A percentile compares a stretch with the other conserved stretches of the same genome.
These are phyloP conservation scores for Solanum paucissectum DNA, from an alignment of 257 asterid genomes.

Conservation along the genomic window DNA sequence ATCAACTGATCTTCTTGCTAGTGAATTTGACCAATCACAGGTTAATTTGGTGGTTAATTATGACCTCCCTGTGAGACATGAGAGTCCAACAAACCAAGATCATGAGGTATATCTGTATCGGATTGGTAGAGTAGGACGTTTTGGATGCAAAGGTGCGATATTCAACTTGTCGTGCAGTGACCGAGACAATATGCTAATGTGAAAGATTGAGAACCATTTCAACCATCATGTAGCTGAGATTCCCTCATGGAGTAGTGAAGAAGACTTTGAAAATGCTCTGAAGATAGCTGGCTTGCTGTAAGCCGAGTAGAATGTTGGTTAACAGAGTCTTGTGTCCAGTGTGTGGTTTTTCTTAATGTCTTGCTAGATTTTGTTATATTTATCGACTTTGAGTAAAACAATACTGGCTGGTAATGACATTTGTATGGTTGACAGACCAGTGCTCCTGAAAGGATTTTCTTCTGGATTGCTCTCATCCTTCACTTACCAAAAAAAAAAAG, in stretches of 20 bases:
- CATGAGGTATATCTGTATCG: slow-evolving; percentile 86
- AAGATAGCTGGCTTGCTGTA: slow-evolving; percentile 49
- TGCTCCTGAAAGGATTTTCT: neutral
- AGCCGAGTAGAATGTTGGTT: neutral
- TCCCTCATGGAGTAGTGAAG: slow-evolving; percentile 31
- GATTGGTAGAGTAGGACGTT: slow-evolving; percentile 97
- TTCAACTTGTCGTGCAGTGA: slow-evolving; percentile 31
- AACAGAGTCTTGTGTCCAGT: neutral
- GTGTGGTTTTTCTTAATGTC: neutral
- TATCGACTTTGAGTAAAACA: neutral
- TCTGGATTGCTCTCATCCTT: neutral
- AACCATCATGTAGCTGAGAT: slow-evolving; percentile 37
- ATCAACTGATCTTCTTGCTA: slow-evolving; percentile 85
- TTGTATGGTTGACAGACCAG: neutral
- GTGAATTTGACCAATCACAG: slow-evolving; percentile 93
- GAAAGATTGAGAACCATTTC: slow-evolving; percentile 52
- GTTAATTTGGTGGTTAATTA: slow-evolving; percentile 87
- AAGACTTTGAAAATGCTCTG: slow-evolving; percentile 50
- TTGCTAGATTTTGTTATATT: neutral
- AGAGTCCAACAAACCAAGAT: slow-evolving; percentile 50
- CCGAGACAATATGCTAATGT: slow-evolving; percentile 25
- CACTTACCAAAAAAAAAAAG: neutral
- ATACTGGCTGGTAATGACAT: neutral
- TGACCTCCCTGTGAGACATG: slow-evolving; percentile 57
- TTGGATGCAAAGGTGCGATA: slow-evolving; percentile 93